These are phyloP conservation scores for Ophiosphaerella herpotricha DNA, from an alignment of 2,329 filamentous ascomycete genomes.

Conservation along the genomic window DNA sequence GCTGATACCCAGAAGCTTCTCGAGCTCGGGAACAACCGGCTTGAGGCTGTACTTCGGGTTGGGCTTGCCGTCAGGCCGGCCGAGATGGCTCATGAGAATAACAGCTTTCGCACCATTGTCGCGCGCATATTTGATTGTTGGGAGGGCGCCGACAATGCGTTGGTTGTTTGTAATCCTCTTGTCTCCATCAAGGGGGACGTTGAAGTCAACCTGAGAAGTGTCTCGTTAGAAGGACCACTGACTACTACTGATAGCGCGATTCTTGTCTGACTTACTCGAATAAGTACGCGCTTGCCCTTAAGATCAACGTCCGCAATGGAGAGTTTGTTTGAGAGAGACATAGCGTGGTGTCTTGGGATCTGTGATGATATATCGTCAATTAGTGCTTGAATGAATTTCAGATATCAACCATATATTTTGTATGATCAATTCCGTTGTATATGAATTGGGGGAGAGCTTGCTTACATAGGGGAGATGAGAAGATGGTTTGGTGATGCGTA, in stretches of 20 bases:
- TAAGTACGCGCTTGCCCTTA: slow-evolving; percentile 97
- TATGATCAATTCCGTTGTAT: slow-evolving; percentile 4
- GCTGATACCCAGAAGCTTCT: slow-evolving; percentile 83
- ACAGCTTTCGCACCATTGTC: slow-evolving; percentile 91
- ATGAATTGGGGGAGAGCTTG: slow-evolving; percentile 6
- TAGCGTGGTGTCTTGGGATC: slow-evolving; percentile 47
- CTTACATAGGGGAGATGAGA: slow-evolving; percentile 24
- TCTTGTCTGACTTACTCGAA: slow-evolving; percentile 70
- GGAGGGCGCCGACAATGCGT: slow-evolving; percentile 93
- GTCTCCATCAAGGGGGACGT: slow-evolving; percentile 90
- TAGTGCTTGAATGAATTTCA: slow-evolving; percentile 5
- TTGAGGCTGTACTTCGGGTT: slow-evolving; percentile 95
- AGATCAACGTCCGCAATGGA: slow-evolving; percentile 95
- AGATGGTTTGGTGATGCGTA: slow-evolving; percentile 6
- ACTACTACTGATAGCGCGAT: slow-evolving; percentile 1
- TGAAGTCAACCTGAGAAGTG: slow-evolving; percentile 89
- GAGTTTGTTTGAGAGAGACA: slow-evolving; percentile 99
- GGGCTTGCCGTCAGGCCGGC: slow-evolving; percentile 86
- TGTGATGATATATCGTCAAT: slow-evolving; percentile 22
- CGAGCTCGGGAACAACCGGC: slow-evolving; percentile 87
- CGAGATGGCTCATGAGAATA: slow-evolving; percentile 97
- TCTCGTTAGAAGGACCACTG: slow-evolving; percentile 8
- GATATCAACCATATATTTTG: background rate
- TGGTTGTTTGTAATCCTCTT: slow-evolving; percentile 98
- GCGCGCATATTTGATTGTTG: slow-evolving; percentile 92